A percentile compares a stretch with the other conserved stretches of the same genome.
These are phyloP conservation scores for Solanum etuberosum DNA, from an alignment of 257 asterid species.

Conservation along the genomic window DNA sequence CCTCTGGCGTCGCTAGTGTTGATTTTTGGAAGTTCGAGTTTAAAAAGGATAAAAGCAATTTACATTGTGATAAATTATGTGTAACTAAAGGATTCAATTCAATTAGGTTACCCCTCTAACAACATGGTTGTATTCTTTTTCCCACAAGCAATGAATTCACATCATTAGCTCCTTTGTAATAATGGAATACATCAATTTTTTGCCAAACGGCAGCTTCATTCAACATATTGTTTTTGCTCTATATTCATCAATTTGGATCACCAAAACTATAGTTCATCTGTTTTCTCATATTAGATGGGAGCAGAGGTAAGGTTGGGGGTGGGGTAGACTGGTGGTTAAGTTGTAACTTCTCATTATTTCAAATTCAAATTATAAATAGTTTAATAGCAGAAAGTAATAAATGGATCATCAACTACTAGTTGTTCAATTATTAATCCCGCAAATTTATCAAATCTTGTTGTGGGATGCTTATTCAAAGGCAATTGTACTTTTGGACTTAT, in stretches of 20 bases:
- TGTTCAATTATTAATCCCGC: not conserved
- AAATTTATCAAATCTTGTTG: not conserved
- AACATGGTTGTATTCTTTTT: not conserved
- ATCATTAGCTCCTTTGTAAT: not conserved
- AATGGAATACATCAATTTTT: not conserved
- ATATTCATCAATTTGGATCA: not conserved
- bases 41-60: not conserved
- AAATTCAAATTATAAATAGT: not conserved
- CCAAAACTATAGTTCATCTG: not conserved
- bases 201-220: not conserved
- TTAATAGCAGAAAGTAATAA: not conserved
- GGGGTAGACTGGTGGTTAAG: not conserved
- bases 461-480: too few species aligned
- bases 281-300: not conserved
- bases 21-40: not conserved
- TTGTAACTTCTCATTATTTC: not conserved
- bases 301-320: not conserved
- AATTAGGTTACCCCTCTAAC: not conserved
- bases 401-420: not conserved
- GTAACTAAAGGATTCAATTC: not conserved
- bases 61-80: not conserved
- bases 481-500: too few species aligned
- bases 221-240: not conserved
- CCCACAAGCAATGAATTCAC: not conserved
- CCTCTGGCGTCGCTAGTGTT: slow-evolving; percentile 38